Evolutionary conservation across 345 rosid species (phyloP).

Genomic region (Syzygium aqueum): DNA sequence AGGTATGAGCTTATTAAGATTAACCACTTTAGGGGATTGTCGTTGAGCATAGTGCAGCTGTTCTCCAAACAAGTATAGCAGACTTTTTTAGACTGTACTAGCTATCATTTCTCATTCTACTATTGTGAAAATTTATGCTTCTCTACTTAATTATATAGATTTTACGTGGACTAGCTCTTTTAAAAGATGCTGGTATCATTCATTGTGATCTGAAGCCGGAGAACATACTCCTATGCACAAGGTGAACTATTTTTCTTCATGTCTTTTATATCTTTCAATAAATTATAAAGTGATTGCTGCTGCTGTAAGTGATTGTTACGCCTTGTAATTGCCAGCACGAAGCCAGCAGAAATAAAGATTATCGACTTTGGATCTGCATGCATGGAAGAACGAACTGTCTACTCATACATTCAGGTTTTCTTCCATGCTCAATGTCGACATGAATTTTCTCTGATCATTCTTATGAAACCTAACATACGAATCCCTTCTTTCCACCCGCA

Average conservation of each 20-base stretch:
- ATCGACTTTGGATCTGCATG: conserved; percentile 99
- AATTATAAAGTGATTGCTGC: conserved; percentile 1
- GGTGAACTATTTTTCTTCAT: conserved; percentile 37
- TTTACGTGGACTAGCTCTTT: conserved; percentile 73
- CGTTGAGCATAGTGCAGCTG: conserved; percentile 89
- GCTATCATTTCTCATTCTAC: neutral
- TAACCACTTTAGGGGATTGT: conserved; percentile 87
- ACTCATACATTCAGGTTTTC: conserved; percentile 95
- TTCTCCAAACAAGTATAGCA: conserved; percentile 87
- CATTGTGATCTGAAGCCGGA: conserved; percentile 99
- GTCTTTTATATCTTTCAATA: conserved; percentile 1
- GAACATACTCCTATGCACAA: conserved; percentile 87
- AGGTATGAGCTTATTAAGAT: conserved; percentile 99
- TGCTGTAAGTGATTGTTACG: conserved; percentile 1
- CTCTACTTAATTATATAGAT: conserved; percentile 34
- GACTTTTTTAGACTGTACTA: neutral
- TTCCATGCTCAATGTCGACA: neutral
- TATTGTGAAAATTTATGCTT: neutral
- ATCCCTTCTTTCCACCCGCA: conserved; percentile 26
- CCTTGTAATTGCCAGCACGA: conserved; percentile 46
- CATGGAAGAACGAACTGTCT: conserved; percentile 96
- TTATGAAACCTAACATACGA: neutral
- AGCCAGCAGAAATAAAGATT: conserved; percentile 94
- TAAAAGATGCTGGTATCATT: conserved; percentile 95
- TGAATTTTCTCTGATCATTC: conserved; percentile 4